Evolutionary conservation across 1,139 yeast genomes (phyloP), one percentile per base, ranked within the genome.

Genomic region (Sporopachydermia cereana): DNA sequence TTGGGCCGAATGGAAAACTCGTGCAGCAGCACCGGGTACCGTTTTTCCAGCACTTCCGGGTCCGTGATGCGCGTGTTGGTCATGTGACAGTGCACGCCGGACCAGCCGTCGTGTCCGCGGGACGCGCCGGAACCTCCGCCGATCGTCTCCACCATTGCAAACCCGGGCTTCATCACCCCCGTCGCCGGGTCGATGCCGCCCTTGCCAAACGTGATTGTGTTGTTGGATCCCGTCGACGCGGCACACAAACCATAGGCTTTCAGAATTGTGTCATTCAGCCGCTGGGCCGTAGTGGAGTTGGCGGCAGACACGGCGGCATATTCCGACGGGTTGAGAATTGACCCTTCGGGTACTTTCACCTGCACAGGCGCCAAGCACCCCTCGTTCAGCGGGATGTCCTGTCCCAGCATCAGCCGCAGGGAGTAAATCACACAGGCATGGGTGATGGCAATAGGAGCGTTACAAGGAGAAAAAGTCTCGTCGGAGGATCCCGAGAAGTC

Each of bases 231-330:
- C 54, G 83, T 89, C 2, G 89, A 81, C 49, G 79, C 84, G 1
- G 83, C 95, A 57, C 84, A 82, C 3, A 84, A 84, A 50, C 74
- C 71, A 57, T 84, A 84, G 0, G 94, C 86, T 53, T 76, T 77
- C 54, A 85, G 67, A 48, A 84, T 72, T 2, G 81, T 88, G 60
- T 84, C 95, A 1, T 86, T 83, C 41, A 85, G 77, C 50, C 94
- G 69, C 61, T 85, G 95, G 1, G 91, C 78, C 0, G 95, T 84
- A 60, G 82, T 82, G n/a, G 84, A 93, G 58, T 84, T 85, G 4
- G 94, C 94, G 24, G 94, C 95, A 7, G 84, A 93, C 2, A 83
- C 88, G 1, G 95, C 95, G 17, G 91, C 91, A 43, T 81, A 85
- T 36, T 69, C 71, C 1, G 80, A 71, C 2, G 95, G 95, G 42